These are phyloP conservation scores for Paramyrothecium roridum DNA, from an alignment of 2,329 filamentous ascomycete genomes.

Conservation along the genomic window DNA sequence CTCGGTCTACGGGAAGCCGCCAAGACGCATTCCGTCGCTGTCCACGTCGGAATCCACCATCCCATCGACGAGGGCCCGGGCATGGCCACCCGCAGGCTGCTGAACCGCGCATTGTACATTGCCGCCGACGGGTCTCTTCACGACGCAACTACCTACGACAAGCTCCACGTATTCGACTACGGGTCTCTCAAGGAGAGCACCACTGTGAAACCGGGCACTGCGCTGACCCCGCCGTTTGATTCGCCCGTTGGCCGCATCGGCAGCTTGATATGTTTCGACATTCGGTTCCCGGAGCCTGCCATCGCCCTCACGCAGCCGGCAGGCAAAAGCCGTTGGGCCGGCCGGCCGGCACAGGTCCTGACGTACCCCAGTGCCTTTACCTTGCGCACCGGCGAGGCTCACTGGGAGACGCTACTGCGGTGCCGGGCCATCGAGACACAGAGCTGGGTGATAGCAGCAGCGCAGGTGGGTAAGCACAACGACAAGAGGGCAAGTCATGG, in stretches of 20 bases:
- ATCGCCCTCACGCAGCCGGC: constrained; percentile 56
- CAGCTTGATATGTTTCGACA: constrained; percentile 83
- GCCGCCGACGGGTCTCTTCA: constrained; percentile 37
- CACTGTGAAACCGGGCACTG: constrained; percentile 65
- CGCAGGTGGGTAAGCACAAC: constrained; percentile 71
- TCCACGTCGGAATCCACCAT: constrained; percentile 88
- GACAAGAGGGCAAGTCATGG: constrained; percentile 79
- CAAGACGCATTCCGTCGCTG: constrained; percentile 57
- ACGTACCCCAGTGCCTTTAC: constrained; percentile 92
- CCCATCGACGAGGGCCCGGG: constrained; percentile 35
- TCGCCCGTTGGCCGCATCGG: constrained; percentile 73
- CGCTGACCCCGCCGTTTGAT: constrained; percentile 67
- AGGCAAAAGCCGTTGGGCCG: constrained; percentile 22
- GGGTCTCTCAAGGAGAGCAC: constrained; percentile 44
- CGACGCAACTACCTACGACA: constrained; percentile 63
- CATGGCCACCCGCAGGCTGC: constrained; percentile 26
- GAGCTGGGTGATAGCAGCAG: constrained; percentile 81
- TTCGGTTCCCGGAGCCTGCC: constrained; percentile 77
- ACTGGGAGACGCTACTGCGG: constrained; percentile 79
- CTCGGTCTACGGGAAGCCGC: constrained; percentile 70
- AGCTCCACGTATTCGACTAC: constrained; percentile 85
- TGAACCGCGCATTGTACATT: constrained; percentile 55
- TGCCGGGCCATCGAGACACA: constrained; percentile 87
- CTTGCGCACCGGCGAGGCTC: constrained; percentile 75
- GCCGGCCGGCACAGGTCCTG: constrained; percentile 63